Conservation (phyloP, 2,329 filamentous ascomycete genomes). For the Calonectria multiphialidica region DNA sequence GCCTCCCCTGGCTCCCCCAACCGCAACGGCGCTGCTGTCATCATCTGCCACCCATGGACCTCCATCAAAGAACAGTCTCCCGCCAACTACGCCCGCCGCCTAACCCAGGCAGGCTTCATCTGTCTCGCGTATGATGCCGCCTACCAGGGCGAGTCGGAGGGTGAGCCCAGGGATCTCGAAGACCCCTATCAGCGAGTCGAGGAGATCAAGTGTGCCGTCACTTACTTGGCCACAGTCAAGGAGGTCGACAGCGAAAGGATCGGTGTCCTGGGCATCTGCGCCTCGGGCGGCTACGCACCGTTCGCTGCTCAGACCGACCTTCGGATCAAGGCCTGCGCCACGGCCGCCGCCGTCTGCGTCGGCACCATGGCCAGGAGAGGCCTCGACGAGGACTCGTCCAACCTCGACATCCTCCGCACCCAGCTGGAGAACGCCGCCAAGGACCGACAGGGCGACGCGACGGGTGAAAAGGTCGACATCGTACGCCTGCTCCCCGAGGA, state of each 20-base stretch:
- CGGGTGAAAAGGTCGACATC: not conserved
- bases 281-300: constrained; percentile 50
- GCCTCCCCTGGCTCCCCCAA: constrained; percentile 19
- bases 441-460: constrained; percentile 10
- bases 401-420: not conserved
- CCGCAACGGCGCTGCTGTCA: constrained; percentile 29
- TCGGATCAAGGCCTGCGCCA: constrained; percentile 54
- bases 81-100: constrained; percentile 44
- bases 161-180: constrained; percentile 51
- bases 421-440: constrained; percentile 20
- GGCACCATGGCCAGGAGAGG: constrained; percentile 43
- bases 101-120: constrained; percentile 48
- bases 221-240: constrained; percentile 43
- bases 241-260: constrained; percentile 39
- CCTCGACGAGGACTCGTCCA: constrained; percentile 13
- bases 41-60: constrained; percentile 47
- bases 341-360: constrained; percentile 44
- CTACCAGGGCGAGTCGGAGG: constrained; percentile 52
- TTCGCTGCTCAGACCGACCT: constrained; percentile 47
- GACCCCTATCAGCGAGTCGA: constrained; percentile 55
- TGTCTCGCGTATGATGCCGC: constrained; percentile 51
- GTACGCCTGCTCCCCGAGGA: constrained; percentile 13
- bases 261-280: constrained; percentile 52
- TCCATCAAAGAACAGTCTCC: constrained; percentile 54
- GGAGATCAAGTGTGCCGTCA: constrained; percentile 51